phyloP scores from a whole-genome alignment of 768 basidiomycete genomes.

The Boletus edulis region DNA sequence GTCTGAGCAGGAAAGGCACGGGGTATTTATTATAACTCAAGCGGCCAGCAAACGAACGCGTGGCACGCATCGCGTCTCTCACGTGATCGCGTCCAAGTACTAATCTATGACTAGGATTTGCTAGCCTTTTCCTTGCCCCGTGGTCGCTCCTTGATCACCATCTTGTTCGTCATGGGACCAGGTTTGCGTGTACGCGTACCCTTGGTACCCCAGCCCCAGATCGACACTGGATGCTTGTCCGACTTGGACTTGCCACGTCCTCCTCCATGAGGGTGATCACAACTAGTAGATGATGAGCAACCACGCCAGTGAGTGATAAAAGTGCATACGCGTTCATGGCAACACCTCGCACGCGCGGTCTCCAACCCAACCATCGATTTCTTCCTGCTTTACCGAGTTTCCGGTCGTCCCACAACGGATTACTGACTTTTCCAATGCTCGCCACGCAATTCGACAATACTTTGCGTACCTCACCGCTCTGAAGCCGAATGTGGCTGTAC shows the following conservation, averaged over 20 bases:
- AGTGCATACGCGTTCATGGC: conserved; percentile 88
- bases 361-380: conserved; percentile 78
- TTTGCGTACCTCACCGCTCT: conserved; percentile 90
- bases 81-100: conserved; percentile 28
- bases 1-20: neutral
- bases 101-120: neutral
- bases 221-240: conserved; percentile 88
- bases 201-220: conserved; percentile 92
- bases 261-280: conserved; percentile 95
- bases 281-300: conserved; percentile 38
- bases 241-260: conserved; percentile 98
- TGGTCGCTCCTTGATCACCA: conserved; percentile 84
- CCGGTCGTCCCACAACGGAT: conserved; percentile 82
- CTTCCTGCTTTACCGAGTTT: conserved; percentile 92
- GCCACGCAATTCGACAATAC: conserved; percentile 80
- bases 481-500: conserved; percentile 81
- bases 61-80: conserved; percentile 22
- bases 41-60: conserved; percentile 29
- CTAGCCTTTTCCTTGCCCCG: conserved; percentile 56
- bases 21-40: conserved; percentile 24
- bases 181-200: conserved; percentile 92
- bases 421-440: conserved; percentile 90
- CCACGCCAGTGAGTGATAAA: neutral
- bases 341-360: conserved; percentile 89
- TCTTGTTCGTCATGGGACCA: conserved; percentile 86